phyloP scores from a whole-genome alignment of 306 rosid species.

The Begonia loranthoides region DNA sequence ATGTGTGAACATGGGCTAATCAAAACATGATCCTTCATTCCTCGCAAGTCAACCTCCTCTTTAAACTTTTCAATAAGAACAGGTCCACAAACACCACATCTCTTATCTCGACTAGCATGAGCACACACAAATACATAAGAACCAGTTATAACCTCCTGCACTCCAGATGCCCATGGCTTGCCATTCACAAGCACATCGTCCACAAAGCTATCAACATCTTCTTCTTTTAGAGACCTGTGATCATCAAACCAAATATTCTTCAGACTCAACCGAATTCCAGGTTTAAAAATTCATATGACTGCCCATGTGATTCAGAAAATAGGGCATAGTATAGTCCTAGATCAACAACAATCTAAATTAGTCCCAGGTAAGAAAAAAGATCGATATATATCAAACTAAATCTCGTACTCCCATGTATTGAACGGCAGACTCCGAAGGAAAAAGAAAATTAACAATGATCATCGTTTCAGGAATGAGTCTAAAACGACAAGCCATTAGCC shows the following conservation, averaged over 20 bases:
- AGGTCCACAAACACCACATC: constrained; percentile 98
- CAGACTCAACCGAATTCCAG: not conserved
- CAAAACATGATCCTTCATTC: constrained; percentile 43
- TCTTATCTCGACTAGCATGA: constrained; percentile 78
- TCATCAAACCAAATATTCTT: constrained; percentile 4
- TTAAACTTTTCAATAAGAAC: constrained; percentile 48
- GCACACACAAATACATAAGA: constrained; percentile 79
- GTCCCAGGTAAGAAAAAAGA: too few species aligned
- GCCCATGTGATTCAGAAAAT: too few species aligned
- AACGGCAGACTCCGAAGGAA: not conserved
- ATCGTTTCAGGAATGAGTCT: not conserved
- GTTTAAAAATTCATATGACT: too few species aligned
- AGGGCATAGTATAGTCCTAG: too few species aligned
- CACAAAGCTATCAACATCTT: constrained; percentile 55
- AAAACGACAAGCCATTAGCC: not conserved
- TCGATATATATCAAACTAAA: too few species aligned
- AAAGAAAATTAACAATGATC: not conserved
- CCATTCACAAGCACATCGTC: constrained; percentile 70
- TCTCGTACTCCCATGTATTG: too few species aligned
- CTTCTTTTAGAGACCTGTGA: constrained; percentile 62
- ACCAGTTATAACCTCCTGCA: constrained; percentile 36
- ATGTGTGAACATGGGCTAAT: constrained; percentile 71
- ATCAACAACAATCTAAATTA: too few species aligned
- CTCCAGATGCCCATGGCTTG: constrained; percentile 52
- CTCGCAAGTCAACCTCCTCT: constrained; percentile 52